phyloP scores from a whole-genome alignment of 106 monocot species.

The Iris macrosiphon region DNA sequence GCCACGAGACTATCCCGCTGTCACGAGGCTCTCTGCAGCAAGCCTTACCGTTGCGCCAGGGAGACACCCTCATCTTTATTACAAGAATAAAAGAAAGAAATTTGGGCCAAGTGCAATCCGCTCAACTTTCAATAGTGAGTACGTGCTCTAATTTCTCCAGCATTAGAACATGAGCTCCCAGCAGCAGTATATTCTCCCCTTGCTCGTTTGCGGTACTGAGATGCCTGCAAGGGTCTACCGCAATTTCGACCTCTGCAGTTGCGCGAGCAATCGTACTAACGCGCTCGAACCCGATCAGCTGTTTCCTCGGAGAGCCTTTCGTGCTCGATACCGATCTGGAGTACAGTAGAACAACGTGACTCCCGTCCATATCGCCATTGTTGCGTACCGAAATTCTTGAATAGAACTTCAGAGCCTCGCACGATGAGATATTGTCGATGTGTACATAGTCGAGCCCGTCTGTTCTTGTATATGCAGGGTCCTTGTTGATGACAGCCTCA shows the following conservation, averaged over 20 bases:
- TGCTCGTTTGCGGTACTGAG: constrained; percentile 30
- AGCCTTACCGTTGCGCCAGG: no score
- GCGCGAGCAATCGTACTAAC: constrained; percentile 13
- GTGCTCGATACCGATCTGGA: constrained; percentile 14
- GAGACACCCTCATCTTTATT: no score
- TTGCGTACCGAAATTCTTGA: constrained; percentile 36
- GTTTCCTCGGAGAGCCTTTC: constrained; percentile 31
- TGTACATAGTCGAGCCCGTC: constrained; percentile 23
- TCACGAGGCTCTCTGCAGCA: no score
- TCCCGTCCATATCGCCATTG: constrained; percentile 49
- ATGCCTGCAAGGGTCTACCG: constrained; percentile 50
- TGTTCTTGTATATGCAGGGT: constrained; percentile 1
- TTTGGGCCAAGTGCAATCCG: not conserved
- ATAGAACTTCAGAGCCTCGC: constrained; percentile 37
- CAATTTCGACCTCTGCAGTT: constrained; percentile 8
- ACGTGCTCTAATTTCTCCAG: constrained; percentile 44
- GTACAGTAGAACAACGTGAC: constrained; percentile 42
- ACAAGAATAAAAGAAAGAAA: no score
- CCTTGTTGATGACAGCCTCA: constrained; percentile 1
- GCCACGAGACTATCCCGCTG: no score
- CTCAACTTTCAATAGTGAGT: constrained; percentile 22
- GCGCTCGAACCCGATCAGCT: constrained; percentile 48
- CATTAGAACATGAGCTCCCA: constrained; percentile 60
- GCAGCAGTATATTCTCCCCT: constrained; percentile 33
- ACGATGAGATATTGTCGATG: constrained; percentile 32